These are phyloP conservation scores for Musa itinerans DNA, from an alignment of 176 grass and related monocot genomes.

Conservation along the genomic window DNA sequence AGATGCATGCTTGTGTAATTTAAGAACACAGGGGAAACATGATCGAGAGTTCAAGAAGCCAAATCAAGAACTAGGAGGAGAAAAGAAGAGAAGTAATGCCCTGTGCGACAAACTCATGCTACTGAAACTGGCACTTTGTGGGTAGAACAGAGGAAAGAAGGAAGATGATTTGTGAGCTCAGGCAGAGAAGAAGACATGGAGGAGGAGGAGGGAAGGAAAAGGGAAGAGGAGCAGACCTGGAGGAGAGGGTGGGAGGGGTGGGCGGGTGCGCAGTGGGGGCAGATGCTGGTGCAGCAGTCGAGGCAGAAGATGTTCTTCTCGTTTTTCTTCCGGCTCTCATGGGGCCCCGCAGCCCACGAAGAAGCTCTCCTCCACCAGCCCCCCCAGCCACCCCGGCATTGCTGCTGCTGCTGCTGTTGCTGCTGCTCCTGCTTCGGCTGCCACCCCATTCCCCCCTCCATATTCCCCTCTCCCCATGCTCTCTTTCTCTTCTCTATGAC, in stretches of 20 bases:
- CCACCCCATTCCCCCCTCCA: neutral
- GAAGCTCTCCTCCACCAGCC: constrained; percentile 71
- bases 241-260: constrained; percentile 66
- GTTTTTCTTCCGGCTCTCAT: constrained; percentile 74
- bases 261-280: constrained; percentile 57
- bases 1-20: too few species aligned
- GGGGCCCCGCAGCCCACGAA: constrained; percentile 67
- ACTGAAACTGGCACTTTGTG: too few species aligned
- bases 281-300: constrained; percentile 75
- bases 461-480: neutral
- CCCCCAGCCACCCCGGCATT: constrained; percentile 56
- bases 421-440: constrained; percentile 5
- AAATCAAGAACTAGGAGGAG: too few species aligned
- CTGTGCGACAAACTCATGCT: too few species aligned
- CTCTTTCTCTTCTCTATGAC: neutral
- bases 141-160: neutral
- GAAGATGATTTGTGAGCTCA: neutral
- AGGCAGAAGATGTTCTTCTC: constrained; percentile 99
- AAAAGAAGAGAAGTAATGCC: too few species aligned
- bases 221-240: constrained; percentile 28
- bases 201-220: neutral
- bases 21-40: too few species aligned
- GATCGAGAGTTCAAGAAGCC: too few species aligned
- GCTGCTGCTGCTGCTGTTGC: neutral
- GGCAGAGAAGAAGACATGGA: neutral